Evolutionary conservation across 305 asterid genomes (phyloP).

Genomic region (Solanum hybrid): DNA sequence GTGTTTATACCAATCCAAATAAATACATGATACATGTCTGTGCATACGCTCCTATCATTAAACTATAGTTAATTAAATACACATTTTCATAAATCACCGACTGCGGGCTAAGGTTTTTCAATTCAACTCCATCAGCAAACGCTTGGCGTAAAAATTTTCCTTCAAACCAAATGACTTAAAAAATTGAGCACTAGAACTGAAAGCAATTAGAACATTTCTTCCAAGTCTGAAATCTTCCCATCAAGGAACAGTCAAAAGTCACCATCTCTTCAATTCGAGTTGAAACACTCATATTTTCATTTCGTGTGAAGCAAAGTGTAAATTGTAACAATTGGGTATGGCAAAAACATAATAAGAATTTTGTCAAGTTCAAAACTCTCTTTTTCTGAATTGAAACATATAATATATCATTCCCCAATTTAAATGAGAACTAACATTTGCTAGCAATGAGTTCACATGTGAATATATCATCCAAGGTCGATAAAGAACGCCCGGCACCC

Average conservation of each 20-base stretch:
- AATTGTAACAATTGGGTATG: not conserved
- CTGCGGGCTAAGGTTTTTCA: not conserved
- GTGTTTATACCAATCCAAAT: not conserved
- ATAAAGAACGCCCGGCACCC: slow-evolving; percentile 59
- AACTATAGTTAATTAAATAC: not conserved
- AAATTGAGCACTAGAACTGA: not conserved
- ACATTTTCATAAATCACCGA: not conserved
- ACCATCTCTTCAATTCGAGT: not conserved
- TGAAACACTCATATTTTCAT: not conserved
- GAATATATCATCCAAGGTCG: slow-evolving; percentile 33
- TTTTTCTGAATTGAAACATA: not conserved
- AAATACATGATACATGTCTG: not conserved
- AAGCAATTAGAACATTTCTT: not conserved
- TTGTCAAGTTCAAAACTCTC: not conserved
- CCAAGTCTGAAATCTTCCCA: not conserved
- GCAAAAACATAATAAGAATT: not conserved
- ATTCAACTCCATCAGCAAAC: not conserved
- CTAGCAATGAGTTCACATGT: slow-evolving; percentile 73
- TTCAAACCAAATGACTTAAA: not conserved
- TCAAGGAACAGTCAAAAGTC: not conserved
- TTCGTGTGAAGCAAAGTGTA: not conserved
- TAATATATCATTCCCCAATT: not conserved
- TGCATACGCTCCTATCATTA: not conserved
- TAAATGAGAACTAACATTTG: slow-evolving; percentile 28
- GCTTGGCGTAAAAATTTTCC: not conserved